Base-by-base conservation (phyloP, 345 rosid genomes). In the Physaria fendleri region DNA sequence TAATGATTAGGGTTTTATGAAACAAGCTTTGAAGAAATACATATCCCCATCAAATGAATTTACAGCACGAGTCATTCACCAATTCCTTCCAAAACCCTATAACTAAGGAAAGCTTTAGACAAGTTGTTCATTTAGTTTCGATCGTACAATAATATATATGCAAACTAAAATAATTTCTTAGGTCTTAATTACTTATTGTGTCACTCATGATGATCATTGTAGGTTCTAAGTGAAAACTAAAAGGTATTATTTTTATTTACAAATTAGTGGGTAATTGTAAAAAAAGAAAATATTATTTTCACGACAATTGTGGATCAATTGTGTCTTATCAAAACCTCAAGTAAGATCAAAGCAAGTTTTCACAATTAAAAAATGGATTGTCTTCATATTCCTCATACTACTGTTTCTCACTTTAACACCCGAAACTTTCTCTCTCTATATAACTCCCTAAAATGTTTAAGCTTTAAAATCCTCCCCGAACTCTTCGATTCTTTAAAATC, bases 1-100 rank as follows among this genome's bases (percentile, higher is more conserved):
- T n/a, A n/a, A 76, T 85, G 61, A 78, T 80, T 74, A 9, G 35
- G 58, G 63, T 24, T n/a, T n/a, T 16, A 23, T 74, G 56, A 48
- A 54, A 62, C 68, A 70, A 67, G 43, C n/a, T 73, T 49, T 60
- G 38, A 13, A 39, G 25, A 43, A 50, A 51, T 9, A 12, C 16
- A 28, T 17, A 29, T 28, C 65, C 52, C 30, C 62, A 40, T 55
- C 46, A 43, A 77, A 60, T 63, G 32, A 53, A 23, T 32, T 56
- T 30, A 40, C 59, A 18, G 41, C 64, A 62, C 74, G 69, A 62
- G 27, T 47, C 58, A 56, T 62, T 45, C 37, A 51, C 35, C 18
- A 32, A 33, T 20, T 32, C 30, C 40, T 43, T 45, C 34, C 30
- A 53, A 47, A 69, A 39, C 69, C 74, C 74, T 62, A 56, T 37